These are phyloP conservation scores for Mariannaea elegans DNA, from an alignment of 2,329 filamentous ascomycete species.

Conservation along the genomic window DNA sequence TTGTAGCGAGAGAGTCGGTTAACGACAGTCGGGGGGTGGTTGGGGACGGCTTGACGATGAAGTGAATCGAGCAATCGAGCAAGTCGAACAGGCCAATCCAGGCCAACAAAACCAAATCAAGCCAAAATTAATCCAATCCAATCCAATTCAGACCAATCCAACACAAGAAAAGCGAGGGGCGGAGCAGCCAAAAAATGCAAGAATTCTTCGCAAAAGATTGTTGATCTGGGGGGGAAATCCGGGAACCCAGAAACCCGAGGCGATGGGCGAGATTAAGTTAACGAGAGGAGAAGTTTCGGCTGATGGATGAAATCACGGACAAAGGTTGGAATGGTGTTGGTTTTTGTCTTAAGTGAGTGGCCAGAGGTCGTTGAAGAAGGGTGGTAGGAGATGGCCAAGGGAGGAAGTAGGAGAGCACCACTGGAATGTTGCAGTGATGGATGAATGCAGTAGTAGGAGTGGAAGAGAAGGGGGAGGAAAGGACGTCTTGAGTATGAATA, in stretches of 20 bases:
- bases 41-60: constrained; percentile 2
- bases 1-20: constrained; percentile 1
- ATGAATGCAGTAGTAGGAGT: neutral
- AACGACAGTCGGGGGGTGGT: constrained; percentile 8
- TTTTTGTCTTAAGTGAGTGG: constrained; percentile 6
- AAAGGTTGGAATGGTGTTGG: constrained; percentile 16
- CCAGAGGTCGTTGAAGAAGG: constrained; percentile 14
- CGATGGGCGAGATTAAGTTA: constrained; percentile 21
- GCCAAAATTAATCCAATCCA: constrained; percentile 3
- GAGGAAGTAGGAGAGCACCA: neutral
- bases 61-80: constrained; percentile 6
- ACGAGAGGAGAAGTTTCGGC: constrained; percentile 26
- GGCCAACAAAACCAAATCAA: neutral
- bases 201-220: constrained; percentile 4
- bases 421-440: constrained; percentile 19
- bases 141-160: constrained; percentile 13
- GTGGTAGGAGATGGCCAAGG: constrained; percentile 1
- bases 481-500: constrained; percentile 15
- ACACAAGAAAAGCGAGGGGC: constrained; percentile 13
- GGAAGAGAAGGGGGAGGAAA: constrained; percentile 8
- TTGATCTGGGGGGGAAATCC: constrained; percentile 15
- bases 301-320: constrained; percentile 9
- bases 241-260: constrained; percentile 21
- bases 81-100: constrained; percentile 1
- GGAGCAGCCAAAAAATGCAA: constrained; percentile 9